A percentile compares a stretch with the other conserved stretches of the same genome.
These are phyloP conservation scores for Saccharomyces mikatae DNA, from an alignment of 805 yeast species.

Conservation along the genomic window DNA sequence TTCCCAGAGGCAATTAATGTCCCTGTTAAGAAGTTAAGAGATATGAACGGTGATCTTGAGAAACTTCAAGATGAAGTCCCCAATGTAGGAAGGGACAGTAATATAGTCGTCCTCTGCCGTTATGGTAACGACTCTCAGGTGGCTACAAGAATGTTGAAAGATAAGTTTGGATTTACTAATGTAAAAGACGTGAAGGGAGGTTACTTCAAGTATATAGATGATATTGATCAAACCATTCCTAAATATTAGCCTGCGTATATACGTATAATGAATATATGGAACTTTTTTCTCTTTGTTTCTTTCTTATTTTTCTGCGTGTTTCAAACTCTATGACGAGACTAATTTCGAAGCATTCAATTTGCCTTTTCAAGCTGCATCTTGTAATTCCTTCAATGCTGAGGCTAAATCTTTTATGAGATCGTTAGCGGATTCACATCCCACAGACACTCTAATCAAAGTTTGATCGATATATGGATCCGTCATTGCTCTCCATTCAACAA, in stretches of 20 bases:
- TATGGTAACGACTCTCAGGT: slow-evolving; percentile 86
- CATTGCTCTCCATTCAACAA: slow-evolving; percentile 85
- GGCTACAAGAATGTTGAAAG: slow-evolving; percentile 53
- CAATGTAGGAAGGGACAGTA: slow-evolving; percentile 15
- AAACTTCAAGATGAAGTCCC: slow-evolving; percentile 23
- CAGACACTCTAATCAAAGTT: slow-evolving; percentile 61
- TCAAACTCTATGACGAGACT: not conserved
- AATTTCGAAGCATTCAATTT: not conserved
- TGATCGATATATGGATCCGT: slow-evolving; percentile 51
- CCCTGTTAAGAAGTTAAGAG: slow-evolving; percentile 44
- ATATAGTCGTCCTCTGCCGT: slow-evolving; percentile 64
- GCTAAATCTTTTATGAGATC: slow-evolving; percentile 70
- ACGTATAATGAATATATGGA: not conserved
- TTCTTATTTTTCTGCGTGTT: not conserved
- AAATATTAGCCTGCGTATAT: slow-evolving; percentile 37
- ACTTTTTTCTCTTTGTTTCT: not conserved
- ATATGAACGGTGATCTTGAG: slow-evolving; percentile 26
- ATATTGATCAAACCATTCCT: slow-evolving; percentile 55
- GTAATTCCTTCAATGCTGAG: slow-evolving; percentile 39
- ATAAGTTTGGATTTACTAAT: slow-evolving; percentile 38
- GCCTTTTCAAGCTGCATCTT: slow-evolving; percentile 1
- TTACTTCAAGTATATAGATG: slow-evolving; percentile 53
- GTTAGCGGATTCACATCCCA: slow-evolving; percentile 70
- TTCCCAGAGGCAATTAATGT: slow-evolving; percentile 54
- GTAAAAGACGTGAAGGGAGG: slow-evolving; percentile 78